Percentiles rank a stretch among this genome's conserved stretches.
phyloP scores from a whole-genome alignment of 2,329 filamentous ascomycete species.

The Colletotrichum sp. region DNA sequence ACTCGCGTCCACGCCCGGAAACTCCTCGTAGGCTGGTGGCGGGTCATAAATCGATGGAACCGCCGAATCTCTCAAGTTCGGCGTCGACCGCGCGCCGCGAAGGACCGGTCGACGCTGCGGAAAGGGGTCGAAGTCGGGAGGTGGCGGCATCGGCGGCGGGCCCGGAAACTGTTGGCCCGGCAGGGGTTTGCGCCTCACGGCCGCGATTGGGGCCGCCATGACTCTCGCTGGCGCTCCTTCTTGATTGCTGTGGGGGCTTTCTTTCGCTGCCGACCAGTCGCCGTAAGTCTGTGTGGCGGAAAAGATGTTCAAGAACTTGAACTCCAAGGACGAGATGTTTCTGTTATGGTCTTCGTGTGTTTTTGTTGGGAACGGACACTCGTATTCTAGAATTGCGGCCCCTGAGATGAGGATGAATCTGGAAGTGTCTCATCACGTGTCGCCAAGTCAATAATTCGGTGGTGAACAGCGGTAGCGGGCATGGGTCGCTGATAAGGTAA shows the following conservation, averaged over 20 bases:
- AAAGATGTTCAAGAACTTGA: no score
- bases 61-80: conserved; percentile 10
- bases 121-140: conserved; percentile 17
- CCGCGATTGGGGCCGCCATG: conserved; percentile 3
- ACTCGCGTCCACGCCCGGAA: not conserved
- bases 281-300: no score
- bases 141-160: conserved; percentile 15
- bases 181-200: conserved; percentile 17
- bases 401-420: conserved; percentile 9
- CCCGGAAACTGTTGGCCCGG: conserved; percentile 2
- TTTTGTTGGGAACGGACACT: not conserved
- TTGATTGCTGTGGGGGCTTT: not conserved
- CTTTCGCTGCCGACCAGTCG: no score
- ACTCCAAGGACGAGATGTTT: no score
- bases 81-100: conserved; percentile 8
- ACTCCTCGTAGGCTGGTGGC: conserved; percentile 10
- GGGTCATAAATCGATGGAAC: not conserved
- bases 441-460: conserved; percentile 7
- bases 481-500: conserved; percentile 4
- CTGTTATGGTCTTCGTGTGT: not conserved
- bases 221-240: not conserved
- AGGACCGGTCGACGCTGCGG: conserved; percentile 1
- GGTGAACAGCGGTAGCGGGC: not conserved
- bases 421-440: conserved; percentile 22
- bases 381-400: not conserved